Evolutionary conservation across 2,329 filamentous ascomycete genomes (phyloP), one percentile per base, ranked within the genome.

Genomic region (Sporothrix euskadiensis): DNA sequence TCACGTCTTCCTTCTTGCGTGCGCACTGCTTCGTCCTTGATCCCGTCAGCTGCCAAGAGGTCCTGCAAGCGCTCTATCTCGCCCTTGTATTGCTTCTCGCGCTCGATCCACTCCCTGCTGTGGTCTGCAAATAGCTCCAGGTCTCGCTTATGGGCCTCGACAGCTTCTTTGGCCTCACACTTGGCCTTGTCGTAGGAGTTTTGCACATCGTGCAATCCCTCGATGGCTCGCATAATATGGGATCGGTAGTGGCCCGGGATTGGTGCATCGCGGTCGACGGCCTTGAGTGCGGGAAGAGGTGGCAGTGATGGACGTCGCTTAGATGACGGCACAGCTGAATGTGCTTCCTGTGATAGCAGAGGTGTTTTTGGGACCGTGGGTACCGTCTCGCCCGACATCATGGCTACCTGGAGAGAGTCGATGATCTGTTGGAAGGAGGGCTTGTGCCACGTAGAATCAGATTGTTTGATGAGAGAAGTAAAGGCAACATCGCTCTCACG

Each of bases 371-470:
- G 22, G 65, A 30, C 22, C 30, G 47, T 9, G 57, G 70, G 39
- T 4, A 70, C 66, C 0, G 71, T 66, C 9, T 79, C 77, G 63
- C 78, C 80, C 30, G 80, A 80, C 81, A 86, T 84, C 76, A 85
- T 79, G 9, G 76, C 78, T 5, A 81, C 80, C 59, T 83, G 82
- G n/a, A 87, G 78, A 0, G 81, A 77, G 74, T 86, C 84, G 19
- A 83, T 80, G 78, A 86, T 82, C 76, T 84, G 83, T 56, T 83
- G 78, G 49, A 85, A 71, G 8, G 81, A 83, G 7, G 84, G 84
- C n/a, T 81, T 83, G 69, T 83, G 80, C 79, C 82, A 82, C 2
- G 78, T 74, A 26, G 76, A 69, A 19, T 81, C 78, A 6, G 56
- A 35, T 12, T 73, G 52, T 14, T 72, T 74, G 22, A 61, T 22